A percentile compares a stretch with the other conserved stretches of the same genome.
Conservation (phyloP, 495 filamentous ascomycete genomes). For the Stereocaulon alpinum region DNA sequence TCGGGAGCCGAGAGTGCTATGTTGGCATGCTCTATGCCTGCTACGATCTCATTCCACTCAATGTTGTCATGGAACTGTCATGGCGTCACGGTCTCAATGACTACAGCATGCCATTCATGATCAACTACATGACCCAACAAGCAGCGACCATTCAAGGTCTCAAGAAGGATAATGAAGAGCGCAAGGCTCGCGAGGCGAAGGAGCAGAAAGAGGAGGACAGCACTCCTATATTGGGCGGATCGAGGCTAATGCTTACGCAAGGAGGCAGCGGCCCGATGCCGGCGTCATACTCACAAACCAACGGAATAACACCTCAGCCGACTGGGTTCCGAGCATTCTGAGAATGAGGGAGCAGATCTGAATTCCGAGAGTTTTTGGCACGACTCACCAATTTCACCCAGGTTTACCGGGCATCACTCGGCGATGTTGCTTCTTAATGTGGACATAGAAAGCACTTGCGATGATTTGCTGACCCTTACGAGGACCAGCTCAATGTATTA, state of each 20-base stretch:
- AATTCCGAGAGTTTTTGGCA: background rate
- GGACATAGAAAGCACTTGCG: conserved; percentile 11
- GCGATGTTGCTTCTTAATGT: conserved; percentile 1
- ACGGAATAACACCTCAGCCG: conserved; percentile 70
- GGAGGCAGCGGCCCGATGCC: conserved; percentile 57
- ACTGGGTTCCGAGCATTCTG: conserved; percentile 63
- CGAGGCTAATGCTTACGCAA: conserved; percentile 96
- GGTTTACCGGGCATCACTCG: background rate
- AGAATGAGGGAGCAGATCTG: background rate
- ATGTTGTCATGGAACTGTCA: conserved; percentile 88
- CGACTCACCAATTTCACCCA: background rate
- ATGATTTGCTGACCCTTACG: background rate
- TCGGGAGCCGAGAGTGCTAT: conserved; percentile 97
- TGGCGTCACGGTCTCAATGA: conserved; percentile 93
- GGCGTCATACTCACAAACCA: conserved; percentile 54
- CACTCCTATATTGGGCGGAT: conserved; percentile 84
- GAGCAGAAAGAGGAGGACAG: conserved; percentile 85
- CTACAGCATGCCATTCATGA: conserved; percentile 99
- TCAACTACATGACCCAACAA: conserved; percentile 90
- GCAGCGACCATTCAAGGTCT: conserved; percentile 72
- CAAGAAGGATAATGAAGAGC: conserved; percentile 95
- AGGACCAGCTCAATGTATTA: conserved; percentile 3
- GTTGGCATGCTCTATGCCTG: conserved; percentile 98
- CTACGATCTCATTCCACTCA: conserved; percentile 90
- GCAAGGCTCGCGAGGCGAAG: conserved; percentile 77